Conservation (phyloP, 176 grass and related monocot genomes). For the Oryza glumipatula region DNA sequence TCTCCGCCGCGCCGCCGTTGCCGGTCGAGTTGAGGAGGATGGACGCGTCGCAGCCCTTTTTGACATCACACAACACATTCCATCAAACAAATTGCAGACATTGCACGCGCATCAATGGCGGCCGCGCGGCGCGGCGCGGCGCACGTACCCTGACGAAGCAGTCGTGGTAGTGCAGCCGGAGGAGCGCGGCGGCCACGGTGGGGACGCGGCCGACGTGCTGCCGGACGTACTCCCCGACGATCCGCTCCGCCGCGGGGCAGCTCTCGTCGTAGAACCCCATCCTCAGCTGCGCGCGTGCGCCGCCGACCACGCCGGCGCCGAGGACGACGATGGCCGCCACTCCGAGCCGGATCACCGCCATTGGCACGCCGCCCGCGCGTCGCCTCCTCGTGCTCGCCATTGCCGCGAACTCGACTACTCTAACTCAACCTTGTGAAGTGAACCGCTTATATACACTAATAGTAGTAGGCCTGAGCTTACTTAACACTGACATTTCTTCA, state of each 20-base stretch:
- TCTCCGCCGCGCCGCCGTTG: constrained; percentile 54
- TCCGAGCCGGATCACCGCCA: background rate
- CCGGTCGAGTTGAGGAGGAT: constrained; percentile 75
- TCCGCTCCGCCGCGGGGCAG: constrained; percentile 69
- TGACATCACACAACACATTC: background rate
- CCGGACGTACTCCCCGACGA: constrained; percentile 74
- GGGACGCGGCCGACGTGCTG: constrained; percentile 78
- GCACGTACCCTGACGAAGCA: constrained; percentile 83
- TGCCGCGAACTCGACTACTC: background rate
- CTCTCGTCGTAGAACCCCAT: constrained; percentile 77
- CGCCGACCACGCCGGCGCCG: background rate
- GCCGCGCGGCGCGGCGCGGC: too few relatives aligned
- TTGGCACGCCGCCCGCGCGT: background rate
- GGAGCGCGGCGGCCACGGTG: constrained; percentile 74
- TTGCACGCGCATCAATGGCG: background rate
- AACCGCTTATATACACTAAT: background rate
- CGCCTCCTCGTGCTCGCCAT: background rate
- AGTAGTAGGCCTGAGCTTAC: background rate
- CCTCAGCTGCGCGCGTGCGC: constrained; percentile 43
- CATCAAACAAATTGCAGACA: background rate
- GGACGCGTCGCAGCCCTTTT: constrained; percentile 89
- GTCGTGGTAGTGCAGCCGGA: constrained; percentile 90
- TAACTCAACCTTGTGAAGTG: background rate
- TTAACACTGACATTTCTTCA: background rate
- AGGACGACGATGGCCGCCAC: constrained; percentile 12